Evolutionary conservation across 164 flowering plant genomes (phyloP).

Genomic region (Vitis vinifera): ASM3070453v1 NC_081822.1:35254501-35255000

Average conservation of each 20-base stretch:
- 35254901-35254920: no score
- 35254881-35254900: background rate
- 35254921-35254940: no score
- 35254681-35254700: constrained; percentile 38
- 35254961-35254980: constrained; percentile 50
- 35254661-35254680: constrained; percentile 42
- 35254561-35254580: no score
- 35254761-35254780: constrained; percentile 56
- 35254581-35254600: no score
- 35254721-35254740: constrained; percentile 45
- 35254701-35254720: constrained; percentile 48
- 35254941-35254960: constrained; percentile 19
- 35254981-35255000: constrained; percentile 46
- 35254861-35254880: background rate
- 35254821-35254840: constrained; percentile 51
- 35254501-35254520: constrained; percentile 33
- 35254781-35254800: constrained; percentile 42
- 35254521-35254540: constrained; percentile 17
- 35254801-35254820: constrained; percentile 47
- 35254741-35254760: constrained; percentile 31
- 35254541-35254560: constrained; percentile 28
- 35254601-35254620: background rate
- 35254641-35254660: constrained; percentile 43
- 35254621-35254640: background rate
- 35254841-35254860: constrained; percentile 39